phyloP scores from a whole-genome alignment of 805 yeast genomes.

The Candida chauliodis region DNA sequence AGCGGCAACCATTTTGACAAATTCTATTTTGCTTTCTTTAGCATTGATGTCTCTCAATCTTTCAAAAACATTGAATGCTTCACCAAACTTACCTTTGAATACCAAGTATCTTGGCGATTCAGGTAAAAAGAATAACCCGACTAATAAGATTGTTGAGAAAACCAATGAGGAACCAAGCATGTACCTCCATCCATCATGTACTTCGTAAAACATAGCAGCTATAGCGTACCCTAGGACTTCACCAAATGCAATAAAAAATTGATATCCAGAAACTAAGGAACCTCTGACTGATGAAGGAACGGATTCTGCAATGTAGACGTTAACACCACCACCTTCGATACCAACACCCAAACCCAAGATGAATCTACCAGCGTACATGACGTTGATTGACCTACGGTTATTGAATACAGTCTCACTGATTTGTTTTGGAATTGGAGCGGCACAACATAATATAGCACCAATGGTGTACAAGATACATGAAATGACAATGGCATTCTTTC shows the following conservation, averaged over 20 bases:
- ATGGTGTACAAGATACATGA: slow-evolving; percentile 59
- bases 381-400: slow-evolving; percentile 3
- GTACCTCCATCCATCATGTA: slow-evolving; percentile 59
- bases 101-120: slow-evolving; percentile 48
- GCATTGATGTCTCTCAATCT: slow-evolving; percentile 48
- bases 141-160: slow-evolving; percentile 49
- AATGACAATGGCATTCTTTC: slow-evolving; percentile 51
- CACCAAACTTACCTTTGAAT: slow-evolving; percentile 36
- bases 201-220: slow-evolving; percentile 58
- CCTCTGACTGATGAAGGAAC: slow-evolving; percentile 60
- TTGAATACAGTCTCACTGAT: slow-evolving; percentile 2
- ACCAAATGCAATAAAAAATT: slow-evolving; percentile 63
- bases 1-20: slow-evolving; percentile 53
- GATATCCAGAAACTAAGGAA: slow-evolving; percentile 58
- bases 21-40: slow-evolving; percentile 46
- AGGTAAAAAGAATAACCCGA: slow-evolving; percentile 52
- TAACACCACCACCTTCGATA: slow-evolving; percentile 62
- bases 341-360: slow-evolving; percentile 64
- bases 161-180: slow-evolving; percentile 64
- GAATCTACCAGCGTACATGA: slow-evolving; percentile 52
- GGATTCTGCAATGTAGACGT: slow-evolving; percentile 59
- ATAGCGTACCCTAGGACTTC: slow-evolving; percentile 63
- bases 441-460: slow-evolving; percentile 59
- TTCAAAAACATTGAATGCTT: slow-evolving; percentile 55
- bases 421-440: slow-evolving; percentile 17